Evolutionary conservation across 768 basidiomycete genomes (phyloP).

Genomic region (Lyophyllum shimeji): DNA sequence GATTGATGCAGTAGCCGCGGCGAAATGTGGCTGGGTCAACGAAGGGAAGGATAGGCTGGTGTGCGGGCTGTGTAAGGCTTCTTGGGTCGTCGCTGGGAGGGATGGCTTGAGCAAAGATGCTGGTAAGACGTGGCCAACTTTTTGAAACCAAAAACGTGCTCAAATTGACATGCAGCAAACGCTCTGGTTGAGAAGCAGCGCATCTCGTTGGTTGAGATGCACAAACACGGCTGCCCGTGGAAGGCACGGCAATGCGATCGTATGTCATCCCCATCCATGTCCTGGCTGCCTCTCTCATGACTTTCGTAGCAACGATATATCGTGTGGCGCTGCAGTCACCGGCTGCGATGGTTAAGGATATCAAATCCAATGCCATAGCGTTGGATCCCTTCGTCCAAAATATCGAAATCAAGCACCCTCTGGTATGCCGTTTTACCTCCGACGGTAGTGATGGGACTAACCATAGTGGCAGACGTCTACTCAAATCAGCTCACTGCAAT

Average conservation of each 20-base stretch:
- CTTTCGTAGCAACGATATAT: conserved; percentile 58
- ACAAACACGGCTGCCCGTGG: conserved; percentile 87
- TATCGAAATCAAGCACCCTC: conserved; percentile 67
- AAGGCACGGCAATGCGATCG: conserved; percentile 77
- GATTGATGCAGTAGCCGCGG: conserved; percentile 77
- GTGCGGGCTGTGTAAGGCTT: conserved; percentile 68
- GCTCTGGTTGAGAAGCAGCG: conserved; percentile 75
- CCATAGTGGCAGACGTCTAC: conserved; percentile 43
- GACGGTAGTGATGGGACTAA: not conserved
- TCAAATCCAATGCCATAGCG: conserved; percentile 52
- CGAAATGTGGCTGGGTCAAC: conserved; percentile 83
- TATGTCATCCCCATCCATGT: conserved; percentile 31
- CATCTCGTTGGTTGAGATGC: conserved; percentile 59
- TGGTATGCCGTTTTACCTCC: conserved; percentile 43
- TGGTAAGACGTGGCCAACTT: conserved; percentile 52
- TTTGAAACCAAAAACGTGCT: not conserved
- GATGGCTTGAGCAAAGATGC: conserved; percentile 77
- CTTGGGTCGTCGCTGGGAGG: conserved; percentile 72
- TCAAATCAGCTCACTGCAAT: conserved; percentile 54
- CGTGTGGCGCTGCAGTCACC: conserved; percentile 73
- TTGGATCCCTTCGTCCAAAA: conserved; percentile 54
- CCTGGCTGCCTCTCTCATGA: not conserved
- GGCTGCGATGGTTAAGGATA: conserved; percentile 54
- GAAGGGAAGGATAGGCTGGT: conserved; percentile 78
- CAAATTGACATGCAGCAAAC: conserved; percentile 45